Evolutionary conservation across 2,329 filamentous ascomycete species (phyloP), one percentile per base, ranked within the genome.

Genomic region (Fusarium sulawesiense): DNA sequence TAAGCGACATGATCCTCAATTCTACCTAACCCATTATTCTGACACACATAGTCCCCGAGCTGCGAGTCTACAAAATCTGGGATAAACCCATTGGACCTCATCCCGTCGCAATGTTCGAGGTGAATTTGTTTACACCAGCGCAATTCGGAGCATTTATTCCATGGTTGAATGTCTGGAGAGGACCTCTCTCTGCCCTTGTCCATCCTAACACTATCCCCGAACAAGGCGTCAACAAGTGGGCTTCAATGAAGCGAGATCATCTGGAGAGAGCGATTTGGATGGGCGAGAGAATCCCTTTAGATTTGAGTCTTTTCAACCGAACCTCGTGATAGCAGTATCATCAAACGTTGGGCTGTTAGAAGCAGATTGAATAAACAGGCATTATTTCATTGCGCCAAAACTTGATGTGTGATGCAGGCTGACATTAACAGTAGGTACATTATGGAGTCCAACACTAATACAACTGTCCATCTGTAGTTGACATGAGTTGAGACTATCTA

Each of bases 91-190:
- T 97, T 29, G 94, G 94, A 0, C 94, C 94, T 1, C 94, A 97
- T 78, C 90, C 92, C 0, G 80, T 93, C 1, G 92, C 90, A 55
- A 97, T 97, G 93, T 97, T 97, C 75, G 94, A 98, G 80, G 93
- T 97, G 47, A 97, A 97, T 73, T 47, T 97, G 21, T 93, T 95
- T 78, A 93, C 91, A 0, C 94, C 94, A 0, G 90, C 89, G 5
- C 92, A 97, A 78, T 97, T 97, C 76, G 94, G 94, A 0, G 94
- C 94, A 0, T 97, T 97, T 75, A 82, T 98, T 41, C 87, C 93
- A 0, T 97, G 94, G 94, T 82, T 97, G 30, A 87, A 93, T 30
- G 88, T 97, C 60, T 91, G 94, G 80, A 86, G 94, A 7, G 94
- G 94, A 0, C 92, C 93, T 4, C 79, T 97, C 64, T 94, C 91